Conservation (phyloP, 768 basidiomycete genomes). For the Mycena crocata region DNA sequence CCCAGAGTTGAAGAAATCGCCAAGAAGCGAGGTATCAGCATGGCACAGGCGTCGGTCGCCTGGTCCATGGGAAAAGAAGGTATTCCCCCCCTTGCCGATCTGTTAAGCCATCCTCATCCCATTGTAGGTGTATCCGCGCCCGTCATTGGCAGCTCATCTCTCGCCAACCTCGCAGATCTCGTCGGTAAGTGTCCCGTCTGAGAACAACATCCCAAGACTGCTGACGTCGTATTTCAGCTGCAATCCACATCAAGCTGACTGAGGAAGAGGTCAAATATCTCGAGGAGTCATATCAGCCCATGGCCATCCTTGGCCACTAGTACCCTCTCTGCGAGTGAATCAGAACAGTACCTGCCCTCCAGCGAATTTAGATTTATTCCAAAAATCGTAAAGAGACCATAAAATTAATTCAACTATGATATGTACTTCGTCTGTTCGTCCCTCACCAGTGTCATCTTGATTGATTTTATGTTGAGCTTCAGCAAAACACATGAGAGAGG, state of each 20-base stretch:
- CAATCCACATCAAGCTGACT: constrained; percentile 16
- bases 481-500: too few relatives aligned
- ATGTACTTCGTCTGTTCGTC: too few relatives aligned
- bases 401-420: too few relatives aligned
- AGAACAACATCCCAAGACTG: not conserved
- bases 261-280: constrained; percentile 22
- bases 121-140: constrained; percentile 62
- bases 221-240: not conserved
- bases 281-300: constrained; percentile 22
- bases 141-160: constrained; percentile 65
- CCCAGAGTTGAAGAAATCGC: constrained; percentile 66
- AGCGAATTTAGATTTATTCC: too few relatives aligned
- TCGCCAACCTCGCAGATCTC: constrained; percentile 62
- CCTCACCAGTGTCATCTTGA: too few relatives aligned
- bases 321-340: too few relatives aligned
- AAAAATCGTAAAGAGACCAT: too few relatives aligned
- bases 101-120: too few relatives aligned
- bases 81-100: not conserved
- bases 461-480: too few relatives aligned
- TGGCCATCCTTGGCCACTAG: constrained; percentile 10
- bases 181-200: constrained; percentile 50
- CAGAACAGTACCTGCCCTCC: too few relatives aligned
- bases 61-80: constrained; percentile 58
- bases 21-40: constrained; percentile 60
- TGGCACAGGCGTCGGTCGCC: constrained; percentile 69